A percentile compares a stretch with the other conserved stretches of the same genome.
These are phyloP conservation scores for Chaetomiaceae sp. DNA, from an alignment of 2,329 filamentous ascomycete species.

Conservation along the genomic window DNA sequence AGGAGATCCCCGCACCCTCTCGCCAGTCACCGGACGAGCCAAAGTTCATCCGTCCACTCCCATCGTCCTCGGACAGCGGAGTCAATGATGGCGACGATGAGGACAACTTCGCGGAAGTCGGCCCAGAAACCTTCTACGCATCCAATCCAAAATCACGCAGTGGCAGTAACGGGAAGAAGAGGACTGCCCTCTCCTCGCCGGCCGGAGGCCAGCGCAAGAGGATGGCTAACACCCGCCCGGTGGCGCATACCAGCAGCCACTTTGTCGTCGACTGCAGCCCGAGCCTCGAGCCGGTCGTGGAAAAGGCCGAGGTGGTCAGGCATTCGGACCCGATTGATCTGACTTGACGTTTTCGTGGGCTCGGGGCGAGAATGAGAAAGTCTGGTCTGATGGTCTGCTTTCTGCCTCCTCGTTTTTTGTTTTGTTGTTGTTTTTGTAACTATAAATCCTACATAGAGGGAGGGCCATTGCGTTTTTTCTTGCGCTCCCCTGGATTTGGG, in stretches of 20 bases:
- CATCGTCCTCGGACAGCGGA: not conserved
- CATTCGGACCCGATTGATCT: slow-evolving; percentile 14
- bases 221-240: not conserved
- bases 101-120: not conserved
- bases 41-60: slow-evolving; percentile 1
- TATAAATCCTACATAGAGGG: not conserved
- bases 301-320: slow-evolving; percentile 15
- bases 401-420: no score
- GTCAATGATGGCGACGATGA: not conserved
- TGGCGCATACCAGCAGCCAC: not conserved
- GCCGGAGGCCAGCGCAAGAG: not conserved
- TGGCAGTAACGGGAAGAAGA: not conserved
- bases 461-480: not conserved
- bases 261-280: not conserved
- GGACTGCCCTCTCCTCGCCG: not conserved
- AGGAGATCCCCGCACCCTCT: not conserved
- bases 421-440: not conserved
- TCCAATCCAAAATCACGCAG: not conserved
- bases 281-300: slow-evolving; percentile 4
- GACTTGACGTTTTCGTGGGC: not conserved
- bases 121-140: not conserved
- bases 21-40: not conserved
- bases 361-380: no score
- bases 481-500: not conserved
- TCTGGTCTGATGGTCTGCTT: no score